Base-by-base conservation (phyloP, 495 filamentous ascomycete species). In the Tuber calosporum region DNA sequence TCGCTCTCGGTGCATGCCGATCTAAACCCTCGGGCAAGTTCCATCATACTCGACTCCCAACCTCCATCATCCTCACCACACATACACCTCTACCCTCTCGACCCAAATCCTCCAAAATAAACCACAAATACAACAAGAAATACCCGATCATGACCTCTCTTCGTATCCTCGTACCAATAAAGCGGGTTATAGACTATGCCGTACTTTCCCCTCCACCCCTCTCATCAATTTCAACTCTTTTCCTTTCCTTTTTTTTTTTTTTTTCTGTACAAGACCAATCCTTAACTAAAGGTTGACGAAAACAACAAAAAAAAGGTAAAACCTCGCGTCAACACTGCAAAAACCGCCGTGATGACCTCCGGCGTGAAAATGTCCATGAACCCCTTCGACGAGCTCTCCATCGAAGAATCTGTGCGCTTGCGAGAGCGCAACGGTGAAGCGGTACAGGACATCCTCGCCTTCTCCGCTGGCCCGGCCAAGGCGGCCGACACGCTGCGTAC, bases 171-270 rank as follows among this genome's bases (percentile, higher is more conserved):
- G 95, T 99, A 30, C 95, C 95, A 84, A 84, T 99, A 71, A 99
- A 99, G 87, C 87, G 95, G 87, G 95, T 99, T 70, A 97, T 99
- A 84, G 95, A 99, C 89, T 99, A 97, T 89, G 94, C 95, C 76
- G 94, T 97, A 85, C 83, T 90, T 84, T 77, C 73, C 74, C 68
- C 70, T 66, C 67, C 41, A n/a, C 69, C n/a, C 26, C 41, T 22
- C 53, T 45, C 4, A 15, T 41, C 68, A 41, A 42, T 53, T 58
- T 45, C 67, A 36, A 22, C 26, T 42, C 20, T 48, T n/a, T n/a
- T n/a, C n/a, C n/a, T n/a, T n/a, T n/a, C n/a, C n/a, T n/a, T n/a
- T n/a, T n/a, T n/a, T n/a, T n/a, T 43, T 43, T 43, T 48, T 8
- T 11, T n/a, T n/a, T n/a, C 2, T 13, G 13, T 8, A 58, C 26